Evolutionary conservation across 306 rosid genomes (phyloP), one percentile per base, ranked within the genome.

Genomic region (Lathyrus oleraceus): DNA sequence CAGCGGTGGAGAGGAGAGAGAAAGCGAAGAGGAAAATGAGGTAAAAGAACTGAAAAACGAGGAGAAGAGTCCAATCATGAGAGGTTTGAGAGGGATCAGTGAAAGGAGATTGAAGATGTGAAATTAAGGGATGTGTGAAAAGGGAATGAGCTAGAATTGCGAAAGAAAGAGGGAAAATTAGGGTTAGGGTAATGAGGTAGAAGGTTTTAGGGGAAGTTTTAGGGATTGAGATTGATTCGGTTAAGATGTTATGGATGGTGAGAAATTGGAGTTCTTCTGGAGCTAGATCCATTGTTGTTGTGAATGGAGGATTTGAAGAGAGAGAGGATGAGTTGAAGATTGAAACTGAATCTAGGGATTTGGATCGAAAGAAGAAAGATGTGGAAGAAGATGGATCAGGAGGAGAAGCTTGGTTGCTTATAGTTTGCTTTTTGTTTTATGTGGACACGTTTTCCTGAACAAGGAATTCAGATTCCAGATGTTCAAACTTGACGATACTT

Each of bases 1-100:
- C 99, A 4, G 99, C 99, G 0, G 96, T 91, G 86, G 99, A 88
- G 71, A 94, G 88, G 64, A 94, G 97, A 27, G 99, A 94, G 85
- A 94, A 91, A 1, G 91, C 89, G 53, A 88, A 89, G 75, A 94
- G 99, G 77, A 94, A 94, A 21, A 89, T 81, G 73, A 94, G 92
- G 86, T 94, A 94, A 58, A 67, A 81, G 79, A 94, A 94, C 20
- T 89, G 99, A 65, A 91, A 63, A 69, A 81, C 4, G 47, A 94
- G 88, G 47, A 94, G 96, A 28, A 89, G 64, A 66, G 96, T 78
- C 96, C 92, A 91, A 69, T 89, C 77, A 16, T 87, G 99, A 11
- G 76, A 62, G 80, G 85, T 66, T 43, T 89, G 88, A 10, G 80
- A 59, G 2, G 92, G 88, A 63, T 89, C 95, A 9, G 83, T 19